phyloP scores from a whole-genome alignment of 345 rosid species.

The Populus davidiana region DNA sequence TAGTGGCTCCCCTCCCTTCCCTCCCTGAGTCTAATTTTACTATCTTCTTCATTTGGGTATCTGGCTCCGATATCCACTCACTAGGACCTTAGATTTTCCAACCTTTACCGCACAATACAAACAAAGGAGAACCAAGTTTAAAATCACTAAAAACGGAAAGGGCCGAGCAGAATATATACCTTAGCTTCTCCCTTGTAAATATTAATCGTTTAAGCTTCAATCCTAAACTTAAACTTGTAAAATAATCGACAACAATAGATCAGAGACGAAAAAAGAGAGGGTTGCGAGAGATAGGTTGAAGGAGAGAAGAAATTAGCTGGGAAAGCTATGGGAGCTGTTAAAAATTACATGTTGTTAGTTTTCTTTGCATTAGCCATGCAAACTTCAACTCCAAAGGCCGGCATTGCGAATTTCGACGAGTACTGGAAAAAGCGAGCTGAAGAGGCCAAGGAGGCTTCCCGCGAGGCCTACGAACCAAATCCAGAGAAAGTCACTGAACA shows the following conservation, averaged over 20 bases:
- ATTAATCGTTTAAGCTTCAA: neutral
- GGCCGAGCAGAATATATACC: no score
- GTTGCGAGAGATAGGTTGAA: neutral
- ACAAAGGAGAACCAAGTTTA: no score
- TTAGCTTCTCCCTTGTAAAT: no score
- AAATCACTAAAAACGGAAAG: no score
- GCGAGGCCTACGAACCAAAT: constrained; percentile 30
- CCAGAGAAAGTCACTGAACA: constrained; percentile 25
- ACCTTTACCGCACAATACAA: no score
- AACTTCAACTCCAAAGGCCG: constrained; percentile 18
- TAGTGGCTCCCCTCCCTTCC: constrained; percentile 26
- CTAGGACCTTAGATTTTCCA: neutral
- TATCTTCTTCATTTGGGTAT: constrained; percentile 6
- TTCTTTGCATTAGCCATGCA: constrained; percentile 8
- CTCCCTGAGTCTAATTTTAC: constrained; percentile 20
- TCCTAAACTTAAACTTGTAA: neutral
- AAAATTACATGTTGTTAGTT: neutral
- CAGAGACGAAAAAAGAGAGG: no score
- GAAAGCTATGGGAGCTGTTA: neutral
- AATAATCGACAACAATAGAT: no score
- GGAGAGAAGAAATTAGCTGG: neutral
- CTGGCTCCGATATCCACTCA: neutral
- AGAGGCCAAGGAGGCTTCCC: constrained; percentile 25
- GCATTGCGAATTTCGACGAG: constrained; percentile 33
- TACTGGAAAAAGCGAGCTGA: constrained; percentile 33